phyloP scores from a whole-genome alignment of 2,329 filamentous ascomycete species.

The Fusarium sp. region DNA sequence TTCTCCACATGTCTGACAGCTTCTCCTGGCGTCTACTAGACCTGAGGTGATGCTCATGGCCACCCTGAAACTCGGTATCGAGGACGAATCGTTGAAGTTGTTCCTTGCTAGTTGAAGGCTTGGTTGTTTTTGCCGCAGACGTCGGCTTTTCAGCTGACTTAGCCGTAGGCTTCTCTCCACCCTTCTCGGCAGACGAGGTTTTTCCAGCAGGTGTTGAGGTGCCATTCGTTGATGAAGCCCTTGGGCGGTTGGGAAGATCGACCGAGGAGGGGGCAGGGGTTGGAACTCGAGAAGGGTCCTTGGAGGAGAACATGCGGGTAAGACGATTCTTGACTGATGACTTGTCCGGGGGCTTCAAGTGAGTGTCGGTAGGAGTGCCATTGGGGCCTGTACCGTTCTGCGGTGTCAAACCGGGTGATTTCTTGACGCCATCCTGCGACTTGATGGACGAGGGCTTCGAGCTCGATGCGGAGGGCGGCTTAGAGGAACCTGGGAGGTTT shows the following conservation, averaged over 20 bases:
- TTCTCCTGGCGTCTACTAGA: constrained; percentile 95
- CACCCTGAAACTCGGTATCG: constrained; percentile 68
- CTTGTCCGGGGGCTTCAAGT: constrained; percentile 59
- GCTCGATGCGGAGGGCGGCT: constrained; percentile 57
- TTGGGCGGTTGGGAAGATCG: constrained; percentile 50
- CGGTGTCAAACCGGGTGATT: constrained; percentile 55
- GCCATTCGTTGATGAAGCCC: constrained; percentile 52
- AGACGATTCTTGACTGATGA: constrained; percentile 73
- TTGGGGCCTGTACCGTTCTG: constrained; percentile 54
- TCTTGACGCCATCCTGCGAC: constrained; percentile 58
- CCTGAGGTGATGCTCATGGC: constrained; percentile 89
- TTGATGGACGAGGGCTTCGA: constrained; percentile 64
- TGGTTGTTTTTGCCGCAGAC: constrained; percentile 46
- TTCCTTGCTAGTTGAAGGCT: constrained; percentile 50
- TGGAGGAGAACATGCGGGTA: constrained; percentile 74
- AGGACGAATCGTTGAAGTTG: constrained; percentile 64
- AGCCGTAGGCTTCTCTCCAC: constrained; percentile 31
- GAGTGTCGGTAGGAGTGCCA: constrained; percentile 40
- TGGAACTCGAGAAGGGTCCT: constrained; percentile 57
- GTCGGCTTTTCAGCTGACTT: constrained; percentile 46
- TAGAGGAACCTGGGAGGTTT: constrained; percentile 47
- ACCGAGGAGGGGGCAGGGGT: constrained; percentile 52
- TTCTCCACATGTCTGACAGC: constrained; percentile 89
- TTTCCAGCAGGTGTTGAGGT: constrained; percentile 58
- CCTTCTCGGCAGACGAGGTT: constrained; percentile 58